Conservation (phyloP, 495 filamentous ascomycete species). For the Penicillium steckii region DNA sequence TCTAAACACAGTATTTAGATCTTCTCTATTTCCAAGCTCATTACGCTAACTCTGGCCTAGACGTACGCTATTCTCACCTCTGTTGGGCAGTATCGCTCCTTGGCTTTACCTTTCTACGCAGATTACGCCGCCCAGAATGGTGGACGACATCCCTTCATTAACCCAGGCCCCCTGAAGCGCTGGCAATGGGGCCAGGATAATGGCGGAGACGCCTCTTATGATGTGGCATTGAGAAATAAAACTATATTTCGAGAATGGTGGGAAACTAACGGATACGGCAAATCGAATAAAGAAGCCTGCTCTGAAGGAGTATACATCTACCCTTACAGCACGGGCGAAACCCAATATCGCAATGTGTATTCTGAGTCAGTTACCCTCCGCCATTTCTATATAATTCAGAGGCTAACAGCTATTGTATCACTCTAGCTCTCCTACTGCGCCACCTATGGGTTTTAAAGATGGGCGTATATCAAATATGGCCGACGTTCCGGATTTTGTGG, state of each 20-base stretch:
- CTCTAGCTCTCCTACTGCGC: conserved; percentile 10
- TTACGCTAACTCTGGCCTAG: neutral
- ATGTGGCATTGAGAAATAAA: conserved; percentile 40
- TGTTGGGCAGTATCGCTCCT: conserved; percentile 48
- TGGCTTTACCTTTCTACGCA: conserved; percentile 50
- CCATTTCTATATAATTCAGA: neutral
- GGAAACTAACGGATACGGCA: conserved; percentile 40
- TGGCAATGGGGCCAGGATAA: conserved; percentile 53
- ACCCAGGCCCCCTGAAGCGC: conserved; percentile 52
- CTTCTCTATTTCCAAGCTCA: neutral
- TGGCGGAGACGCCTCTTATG: neutral
- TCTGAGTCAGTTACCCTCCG: neutral
- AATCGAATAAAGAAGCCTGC: conserved; percentile 36
- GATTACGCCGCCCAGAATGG: conserved; percentile 49
- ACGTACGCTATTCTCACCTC: conserved; percentile 53
- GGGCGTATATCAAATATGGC: conserved; percentile 45
- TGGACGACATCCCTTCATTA: conserved; percentile 51
- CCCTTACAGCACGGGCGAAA: conserved; percentile 19
- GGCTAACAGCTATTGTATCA: neutral
- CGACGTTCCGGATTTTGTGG: conserved; percentile 55
- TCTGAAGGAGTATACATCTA: conserved; percentile 42
- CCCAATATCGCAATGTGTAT: conserved; percentile 35
- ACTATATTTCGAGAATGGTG: conserved; percentile 56
- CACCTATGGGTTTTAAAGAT: conserved; percentile 44
- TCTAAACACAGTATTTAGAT: conserved; percentile 5